Evolutionary conservation across 1,284 basidiomycete species (phyloP), one percentile per base, ranked within the genome.

Genomic region (Cerioporus squamosus): DNA sequence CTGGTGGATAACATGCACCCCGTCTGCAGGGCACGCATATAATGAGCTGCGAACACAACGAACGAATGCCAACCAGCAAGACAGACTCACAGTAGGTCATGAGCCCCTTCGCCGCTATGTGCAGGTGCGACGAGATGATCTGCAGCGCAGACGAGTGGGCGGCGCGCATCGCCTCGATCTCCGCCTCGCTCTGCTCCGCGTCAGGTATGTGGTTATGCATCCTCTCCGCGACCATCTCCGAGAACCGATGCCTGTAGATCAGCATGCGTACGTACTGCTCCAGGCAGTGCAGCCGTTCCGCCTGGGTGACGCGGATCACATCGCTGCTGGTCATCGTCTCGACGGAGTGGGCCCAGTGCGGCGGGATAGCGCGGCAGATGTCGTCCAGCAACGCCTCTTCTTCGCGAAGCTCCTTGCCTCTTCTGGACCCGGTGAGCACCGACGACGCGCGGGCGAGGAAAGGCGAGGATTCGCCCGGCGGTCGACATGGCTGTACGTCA

Each of bases 1-100:
- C 72, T 95, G 94, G 70, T 96, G 94, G 47, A 95, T 95, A 59
- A 95, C 93, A 72, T 95, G 93, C 1, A 95, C 93, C 5, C 94
- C 94, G 71, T 94, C 92, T 94, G 65, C 15, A 26, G 17, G 15
- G 24, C 20, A 3, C 40, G 31, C 43, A 53, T 44, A 58, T 42
- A 48, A 47, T 24, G 14, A 36, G 31, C 26, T 31, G 18, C 33
- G 36, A 53, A 23, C 15, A 18, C 10, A 7, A 29, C 22, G n/a
- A 10, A 24, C 9, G n/a, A n/a, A 10, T 20, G 14, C 10, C 10
- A 47, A 42, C 17, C 17, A n/a, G 53, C 23, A 44, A n/a, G 46
- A n/a, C 51, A 40, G 33, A 81, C 91, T 75, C 67, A 94, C 91
- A 95, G 70, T 95, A 95, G 7, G 94, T 95, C 93, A 96, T 95